Percentiles rank a stretch among this genome's conserved stretches.
Conservation (phyloP, 192 early-diverging fungal species). For the Umbelopsis ramanniana region DNA sequence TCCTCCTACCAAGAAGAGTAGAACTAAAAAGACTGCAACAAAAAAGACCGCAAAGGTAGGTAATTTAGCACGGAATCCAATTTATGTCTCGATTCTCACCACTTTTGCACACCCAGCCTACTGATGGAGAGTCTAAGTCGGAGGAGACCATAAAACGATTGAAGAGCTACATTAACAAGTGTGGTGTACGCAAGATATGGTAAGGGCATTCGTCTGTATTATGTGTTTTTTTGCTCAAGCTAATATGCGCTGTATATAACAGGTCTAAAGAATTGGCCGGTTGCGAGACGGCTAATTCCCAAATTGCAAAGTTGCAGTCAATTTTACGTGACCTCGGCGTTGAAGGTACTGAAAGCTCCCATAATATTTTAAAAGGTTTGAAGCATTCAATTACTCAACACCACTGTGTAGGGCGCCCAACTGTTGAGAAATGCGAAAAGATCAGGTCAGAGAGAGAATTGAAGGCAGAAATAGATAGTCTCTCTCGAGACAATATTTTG, state of each 20-base stretch:
- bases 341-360: constrained; percentile 16
- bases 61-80: not conserved
- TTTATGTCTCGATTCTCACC: not conserved
- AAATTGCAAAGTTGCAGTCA: constrained; percentile 50
- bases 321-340: constrained; percentile 52
- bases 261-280: constrained; percentile 47
- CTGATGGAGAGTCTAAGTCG: not conserved
- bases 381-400: not conserved
- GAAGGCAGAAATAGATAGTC: constrained; percentile 54
- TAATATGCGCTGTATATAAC: not conserved
- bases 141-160: constrained; percentile 37
- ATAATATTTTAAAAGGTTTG: not conserved
- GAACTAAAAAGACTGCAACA: too few species aligned
- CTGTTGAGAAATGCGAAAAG: constrained; percentile 59
- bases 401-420: constrained; percentile 46
- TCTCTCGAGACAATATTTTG: constrained; percentile 43
- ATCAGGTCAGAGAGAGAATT: constrained; percentile 58
- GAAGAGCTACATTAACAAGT: constrained; percentile 31
- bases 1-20: not conserved
- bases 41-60: not conserved
- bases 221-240: not conserved
- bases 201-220: not conserved
- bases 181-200: constrained; percentile 36
- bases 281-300: constrained; percentile 43
- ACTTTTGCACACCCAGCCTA: not conserved